Conservation (phyloP, 2,329 filamentous ascomycete genomes). For the Xylaria arbuscula region DNA sequence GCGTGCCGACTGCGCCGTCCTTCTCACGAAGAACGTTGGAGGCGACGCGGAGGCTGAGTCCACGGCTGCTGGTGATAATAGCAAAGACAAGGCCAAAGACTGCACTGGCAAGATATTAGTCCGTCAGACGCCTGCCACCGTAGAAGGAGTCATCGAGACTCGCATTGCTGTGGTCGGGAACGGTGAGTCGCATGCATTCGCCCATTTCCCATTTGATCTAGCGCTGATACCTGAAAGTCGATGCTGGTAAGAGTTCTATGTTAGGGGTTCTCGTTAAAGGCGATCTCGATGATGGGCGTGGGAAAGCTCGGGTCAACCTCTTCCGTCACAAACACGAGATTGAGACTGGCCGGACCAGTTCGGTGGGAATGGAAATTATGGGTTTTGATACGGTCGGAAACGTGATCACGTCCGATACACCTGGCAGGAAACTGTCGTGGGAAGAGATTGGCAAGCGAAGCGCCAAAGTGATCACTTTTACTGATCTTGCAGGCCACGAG, state of each 20-base stretch:
- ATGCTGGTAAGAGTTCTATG: slow-evolving; percentile 97
- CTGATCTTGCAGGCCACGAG: slow-evolving; percentile 94
- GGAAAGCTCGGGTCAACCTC: slow-evolving; percentile 92
- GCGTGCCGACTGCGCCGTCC: slow-evolving; percentile 79
- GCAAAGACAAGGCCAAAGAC: slow-evolving; percentile 71
- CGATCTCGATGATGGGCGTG: slow-evolving; percentile 91
- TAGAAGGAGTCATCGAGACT: slow-evolving; percentile 94
- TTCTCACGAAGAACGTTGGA: slow-evolving; percentile 92
- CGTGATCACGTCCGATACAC: slow-evolving; percentile 82
- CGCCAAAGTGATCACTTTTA: slow-evolving; percentile 96
- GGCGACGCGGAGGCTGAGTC: slow-evolving; percentile 77
- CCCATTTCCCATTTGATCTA: slow-evolving; percentile 20
- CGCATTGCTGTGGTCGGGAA: slow-evolving; percentile 97
- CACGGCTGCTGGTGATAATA: slow-evolving; percentile 52
- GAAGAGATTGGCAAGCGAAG: slow-evolving; percentile 96
- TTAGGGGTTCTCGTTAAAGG: slow-evolving; percentile 96
- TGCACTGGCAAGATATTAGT: slow-evolving; percentile 89
- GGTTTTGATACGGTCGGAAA: slow-evolving; percentile 91
- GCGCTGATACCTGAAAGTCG: slow-evolving; percentile 65
- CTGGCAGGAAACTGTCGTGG: slow-evolving; percentile 89
- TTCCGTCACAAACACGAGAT: slow-evolving; percentile 99
- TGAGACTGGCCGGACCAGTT: slow-evolving; percentile 93
- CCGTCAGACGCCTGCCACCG: slow-evolving; percentile 75
- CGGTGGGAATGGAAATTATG: slow-evolving; percentile 99
- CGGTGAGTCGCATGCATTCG: slow-evolving; percentile 59